phyloP scores from a whole-genome alignment of 2,329 filamentous ascomycete genomes.

The Fusarium buharicum region DNA sequence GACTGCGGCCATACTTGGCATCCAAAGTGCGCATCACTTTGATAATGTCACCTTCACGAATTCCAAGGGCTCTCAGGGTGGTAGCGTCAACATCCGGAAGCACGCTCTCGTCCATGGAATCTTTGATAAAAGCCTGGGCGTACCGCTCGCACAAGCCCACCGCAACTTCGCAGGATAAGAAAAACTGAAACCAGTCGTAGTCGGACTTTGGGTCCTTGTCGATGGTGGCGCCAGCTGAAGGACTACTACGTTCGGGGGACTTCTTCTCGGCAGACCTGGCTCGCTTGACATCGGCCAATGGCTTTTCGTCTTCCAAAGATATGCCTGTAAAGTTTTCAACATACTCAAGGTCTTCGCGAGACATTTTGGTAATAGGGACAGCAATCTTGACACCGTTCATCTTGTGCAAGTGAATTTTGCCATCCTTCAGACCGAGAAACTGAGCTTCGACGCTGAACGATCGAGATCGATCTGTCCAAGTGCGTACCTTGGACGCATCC shows the following conservation, averaged over 20 bases:
- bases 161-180: slow-evolving; percentile 89
- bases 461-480: slow-evolving; percentile 94
- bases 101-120: slow-evolving; percentile 96
- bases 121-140: slow-evolving; percentile 84
- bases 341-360: slow-evolving; percentile 91
- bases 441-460: slow-evolving; percentile 98
- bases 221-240: slow-evolving; percentile 69
- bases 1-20: slow-evolving; percentile 75
- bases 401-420: slow-evolving; percentile 98
- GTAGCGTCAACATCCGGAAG: slow-evolving; percentile 87
- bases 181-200: slow-evolving; percentile 99
- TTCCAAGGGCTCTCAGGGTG: slow-evolving; percentile 85
- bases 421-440: slow-evolving; percentile 92
- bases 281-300: slow-evolving; percentile 83
- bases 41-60: slow-evolving; percentile 96
- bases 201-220: slow-evolving; percentile 72
- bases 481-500: slow-evolving; percentile 82
- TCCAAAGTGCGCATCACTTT: slow-evolving; percentile 93
- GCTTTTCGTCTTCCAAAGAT: slow-evolving; percentile 94
- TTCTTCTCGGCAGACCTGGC: slow-evolving; percentile 52
- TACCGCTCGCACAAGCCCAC: slow-evolving; percentile 95
- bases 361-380: slow-evolving; percentile 95
- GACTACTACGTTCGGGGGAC: slow-evolving; percentile 31
- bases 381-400: slow-evolving; percentile 98
- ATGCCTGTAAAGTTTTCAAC: slow-evolving; percentile 89